Evolutionary conservation across 2,329 filamentous ascomycete genomes (phyloP), one percentile per base, ranked within the genome.

Genomic region (Anthostomella pinea): DNA sequence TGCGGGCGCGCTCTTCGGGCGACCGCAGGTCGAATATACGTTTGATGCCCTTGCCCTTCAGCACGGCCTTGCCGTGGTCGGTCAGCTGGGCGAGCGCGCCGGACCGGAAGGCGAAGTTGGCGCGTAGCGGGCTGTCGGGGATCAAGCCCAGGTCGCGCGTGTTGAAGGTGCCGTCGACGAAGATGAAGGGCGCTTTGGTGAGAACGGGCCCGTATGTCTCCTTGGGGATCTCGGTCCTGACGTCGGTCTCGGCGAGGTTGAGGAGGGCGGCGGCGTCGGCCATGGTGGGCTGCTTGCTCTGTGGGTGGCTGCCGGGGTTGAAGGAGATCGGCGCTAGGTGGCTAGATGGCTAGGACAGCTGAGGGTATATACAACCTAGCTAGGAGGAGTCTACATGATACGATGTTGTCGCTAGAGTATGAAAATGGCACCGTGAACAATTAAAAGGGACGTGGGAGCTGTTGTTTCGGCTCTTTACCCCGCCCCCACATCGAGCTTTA

Each of bases 1-100:
- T 53, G 3, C 37, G 28, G 8, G 43, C 51, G 33, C 69, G 67
- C 59, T 78, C 74, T 20, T 48, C 44, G 7, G 58, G 55, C 26
- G 66, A 68, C 26, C 75, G 67, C 38, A 79, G 57, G 54, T 78
- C 75, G 49, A 76, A 77, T 33, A 79, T 49, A 38, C 63, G 65
- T 39, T 57, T 61, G 29, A 76, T 55, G 30, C 58, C 55, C 35
- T 62, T 56, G 13, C 48, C 49, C 6, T 54, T 49, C 3, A 75
- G 48, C 50, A 61, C 63, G 5, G 62, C 62, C 38, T 53, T 54
- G 27, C 59, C 64, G n/a, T 56, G 52, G 14, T 54, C 60, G 2
- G 58, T 59, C 9, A 67, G 52, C 4, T 45, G 46, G 30, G 54
- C 52, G 9, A 76, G 62, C 11, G 65, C 64, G 25, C 70, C 73